A percentile compares a stretch with the other conserved stretches of the same genome.
Conservation (phyloP, 129 eudicot species). For the Escallonia herrerae region DNA sequence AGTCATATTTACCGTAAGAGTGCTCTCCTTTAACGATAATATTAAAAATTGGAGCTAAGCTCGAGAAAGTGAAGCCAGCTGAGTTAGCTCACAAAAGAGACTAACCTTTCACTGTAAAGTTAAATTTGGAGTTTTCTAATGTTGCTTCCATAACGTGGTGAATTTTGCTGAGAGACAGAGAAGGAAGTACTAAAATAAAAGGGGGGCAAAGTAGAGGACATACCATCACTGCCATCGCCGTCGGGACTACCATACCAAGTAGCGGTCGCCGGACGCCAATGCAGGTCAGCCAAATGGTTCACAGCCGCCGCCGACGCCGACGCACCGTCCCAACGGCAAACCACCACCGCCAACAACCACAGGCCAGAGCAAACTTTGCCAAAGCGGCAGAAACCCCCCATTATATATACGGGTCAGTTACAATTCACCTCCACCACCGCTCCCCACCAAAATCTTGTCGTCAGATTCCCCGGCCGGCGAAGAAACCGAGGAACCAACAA, state of each 20-base stretch:
- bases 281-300: conserved; percentile 22
- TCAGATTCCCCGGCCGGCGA: conserved; percentile 24
- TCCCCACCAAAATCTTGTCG: background rate
- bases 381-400: conserved; percentile 7
- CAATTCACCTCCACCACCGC: background rate
- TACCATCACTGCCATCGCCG: conserved; percentile 94
- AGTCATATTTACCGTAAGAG: too few species aligned
- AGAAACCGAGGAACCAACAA: conserved; percentile 21
- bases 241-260: conserved; percentile 97
- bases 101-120: too few species aligned
- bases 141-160: too few species aligned
- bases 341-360: conserved; percentile 10
- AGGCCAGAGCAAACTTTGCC: background rate
- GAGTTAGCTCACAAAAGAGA: too few species aligned
- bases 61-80: too few species aligned
- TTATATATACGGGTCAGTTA: conserved; percentile 8
- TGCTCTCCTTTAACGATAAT: too few species aligned
- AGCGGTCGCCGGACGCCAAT: conserved; percentile 91
- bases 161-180: too few species aligned
- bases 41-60: too few species aligned
- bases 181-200: too few species aligned
- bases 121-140: too few species aligned
- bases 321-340: conserved; percentile 3
- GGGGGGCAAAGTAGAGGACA: background rate
- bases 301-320: conserved; percentile 22